Percentiles rank a stretch among this genome's conserved stretches.
Evolutionary conservation across 257 asterid species (phyloP).

Genomic region (Mitragyna speciosa): DNA sequence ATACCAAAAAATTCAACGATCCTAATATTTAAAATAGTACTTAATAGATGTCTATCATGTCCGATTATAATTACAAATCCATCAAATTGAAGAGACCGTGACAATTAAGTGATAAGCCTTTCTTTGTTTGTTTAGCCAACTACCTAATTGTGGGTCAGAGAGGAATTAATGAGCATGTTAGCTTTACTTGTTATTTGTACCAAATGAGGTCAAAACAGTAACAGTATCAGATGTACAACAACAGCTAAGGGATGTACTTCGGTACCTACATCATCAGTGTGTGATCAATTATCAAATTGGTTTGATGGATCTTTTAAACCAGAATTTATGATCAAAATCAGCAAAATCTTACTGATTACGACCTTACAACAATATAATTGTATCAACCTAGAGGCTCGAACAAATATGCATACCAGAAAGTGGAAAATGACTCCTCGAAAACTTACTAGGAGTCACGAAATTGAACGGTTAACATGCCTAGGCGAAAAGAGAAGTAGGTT

Average conservation of each 20-base stretch:
- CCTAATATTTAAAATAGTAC: neutral
- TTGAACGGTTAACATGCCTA: conserved; percentile 10
- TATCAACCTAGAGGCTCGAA: neutral
- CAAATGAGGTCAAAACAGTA: neutral
- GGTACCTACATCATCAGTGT: neutral
- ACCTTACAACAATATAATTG: neutral
- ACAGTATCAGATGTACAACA: neutral
- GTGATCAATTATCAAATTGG: conserved; percentile 7
- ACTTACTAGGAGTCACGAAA: conserved; percentile 14
- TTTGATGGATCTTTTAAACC: conserved; percentile 11
- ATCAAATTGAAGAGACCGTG: neutral
- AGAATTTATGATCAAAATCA: conserved; percentile 13
- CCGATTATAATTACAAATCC: neutral
- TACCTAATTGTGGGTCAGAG: conserved; percentile 17
- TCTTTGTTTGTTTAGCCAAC: neutral
- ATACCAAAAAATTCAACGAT: neutral
- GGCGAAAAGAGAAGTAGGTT: neutral
- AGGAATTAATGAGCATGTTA: neutral
- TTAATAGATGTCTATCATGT: neutral
- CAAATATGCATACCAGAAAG: neutral
- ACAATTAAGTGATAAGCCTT: neutral
- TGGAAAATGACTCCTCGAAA: conserved; percentile 37
- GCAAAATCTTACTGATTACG: conserved; percentile 10
- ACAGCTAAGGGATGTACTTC: neutral
- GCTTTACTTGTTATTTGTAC: neutral